Conservation (phyloP, 352 stramenopile genomes). For the Phytophthora boehmeriae region DNA sequence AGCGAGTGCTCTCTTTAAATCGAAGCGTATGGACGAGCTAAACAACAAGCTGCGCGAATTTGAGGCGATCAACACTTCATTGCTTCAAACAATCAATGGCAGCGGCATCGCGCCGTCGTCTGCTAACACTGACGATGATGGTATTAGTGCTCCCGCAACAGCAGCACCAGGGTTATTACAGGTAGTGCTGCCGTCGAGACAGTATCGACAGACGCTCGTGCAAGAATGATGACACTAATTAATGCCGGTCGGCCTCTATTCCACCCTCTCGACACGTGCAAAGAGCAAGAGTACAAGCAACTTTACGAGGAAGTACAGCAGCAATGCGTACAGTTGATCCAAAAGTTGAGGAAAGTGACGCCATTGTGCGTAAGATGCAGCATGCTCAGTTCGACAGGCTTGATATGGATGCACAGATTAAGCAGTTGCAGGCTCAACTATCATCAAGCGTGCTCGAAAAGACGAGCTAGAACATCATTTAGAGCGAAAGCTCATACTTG, state of each 20-base stretch:
- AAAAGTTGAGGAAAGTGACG: conserved; percentile 37
- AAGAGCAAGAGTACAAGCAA: conserved; percentile 61
- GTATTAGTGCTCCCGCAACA: conserved; percentile 5
- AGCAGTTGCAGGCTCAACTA: conserved; percentile 35
- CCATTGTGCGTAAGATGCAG: conserved; percentile 41
- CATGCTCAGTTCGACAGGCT: conserved; percentile 45
- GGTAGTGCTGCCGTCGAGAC: conserved; percentile 8
- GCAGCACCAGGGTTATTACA: conserved; percentile 8
- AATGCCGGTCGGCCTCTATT: conserved; percentile 52
- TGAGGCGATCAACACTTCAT: conserved; percentile 55
- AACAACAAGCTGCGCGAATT: conserved; percentile 51
- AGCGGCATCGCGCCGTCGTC: conserved; percentile 8
- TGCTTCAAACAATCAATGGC: conserved; percentile 55
- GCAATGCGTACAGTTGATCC: conserved; percentile 38
- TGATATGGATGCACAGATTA: conserved; percentile 34
- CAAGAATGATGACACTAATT: conserved; percentile 45
- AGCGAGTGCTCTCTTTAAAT: conserved; percentile 72
- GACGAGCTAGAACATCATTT: conserved; percentile 54
- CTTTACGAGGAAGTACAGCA: conserved; percentile 49
- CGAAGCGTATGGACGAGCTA: conserved; percentile 68
- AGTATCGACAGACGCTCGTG: conserved; percentile 21
- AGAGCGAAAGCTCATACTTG: conserved; percentile 64
- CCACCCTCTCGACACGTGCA: conserved; percentile 59
- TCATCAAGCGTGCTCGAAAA: conserved; percentile 35
- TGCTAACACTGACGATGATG: conserved; percentile 5